phyloP scores from a whole-genome alignment of 345 rosid genomes.

The Arabidopsis suecica region DNA sequence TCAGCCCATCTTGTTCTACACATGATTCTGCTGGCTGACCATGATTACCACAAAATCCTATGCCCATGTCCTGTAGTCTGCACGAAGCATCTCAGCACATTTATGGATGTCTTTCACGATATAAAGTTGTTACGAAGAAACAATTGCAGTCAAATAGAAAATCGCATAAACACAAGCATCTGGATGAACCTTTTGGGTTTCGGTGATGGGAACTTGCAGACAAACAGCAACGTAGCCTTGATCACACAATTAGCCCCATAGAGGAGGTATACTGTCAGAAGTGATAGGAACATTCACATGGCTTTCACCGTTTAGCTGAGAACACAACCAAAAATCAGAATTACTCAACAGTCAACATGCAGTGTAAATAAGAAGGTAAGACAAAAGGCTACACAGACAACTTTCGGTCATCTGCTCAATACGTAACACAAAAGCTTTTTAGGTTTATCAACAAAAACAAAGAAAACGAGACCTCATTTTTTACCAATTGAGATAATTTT shows the following conservation, averaged over 20 bases:
- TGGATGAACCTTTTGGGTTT: constrained; percentile 41
- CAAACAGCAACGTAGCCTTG: constrained; percentile 48
- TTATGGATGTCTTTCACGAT: constrained; percentile 20
- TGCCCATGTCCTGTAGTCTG: constrained; percentile 66
- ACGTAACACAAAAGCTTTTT: not conserved
- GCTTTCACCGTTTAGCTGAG: constrained; percentile 71
- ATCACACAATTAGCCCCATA: constrained; percentile 78
- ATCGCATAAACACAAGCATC: constrained; percentile 48
- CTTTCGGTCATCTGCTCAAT: constrained; percentile 1
- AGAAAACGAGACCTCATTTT: not conserved
- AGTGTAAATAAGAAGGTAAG: constrained; percentile 6
- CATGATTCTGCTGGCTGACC: constrained; percentile 44
- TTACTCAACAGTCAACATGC: constrained; percentile 26
- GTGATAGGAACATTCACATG: constrained; percentile 75
- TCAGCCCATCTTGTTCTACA: constrained; percentile 42
- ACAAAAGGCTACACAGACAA: constrained; percentile 13
- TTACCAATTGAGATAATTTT: constrained; percentile 9
- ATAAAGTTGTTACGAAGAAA: not conserved
- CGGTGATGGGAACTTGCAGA: not conserved
- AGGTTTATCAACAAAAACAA: constrained; percentile 20
- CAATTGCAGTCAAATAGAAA: constrained; percentile 7
- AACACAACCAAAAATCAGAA: constrained; percentile 47
- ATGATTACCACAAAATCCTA: constrained; percentile 52
- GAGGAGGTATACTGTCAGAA: constrained; percentile 79
- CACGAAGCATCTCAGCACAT: constrained; percentile 27